Percentiles rank a stretch among this genome's conserved stretches.
These are phyloP conservation scores for Ascochyta lentis DNA, from an alignment of 2,329 filamentous ascomycete genomes.

Conservation along the genomic window DNA sequence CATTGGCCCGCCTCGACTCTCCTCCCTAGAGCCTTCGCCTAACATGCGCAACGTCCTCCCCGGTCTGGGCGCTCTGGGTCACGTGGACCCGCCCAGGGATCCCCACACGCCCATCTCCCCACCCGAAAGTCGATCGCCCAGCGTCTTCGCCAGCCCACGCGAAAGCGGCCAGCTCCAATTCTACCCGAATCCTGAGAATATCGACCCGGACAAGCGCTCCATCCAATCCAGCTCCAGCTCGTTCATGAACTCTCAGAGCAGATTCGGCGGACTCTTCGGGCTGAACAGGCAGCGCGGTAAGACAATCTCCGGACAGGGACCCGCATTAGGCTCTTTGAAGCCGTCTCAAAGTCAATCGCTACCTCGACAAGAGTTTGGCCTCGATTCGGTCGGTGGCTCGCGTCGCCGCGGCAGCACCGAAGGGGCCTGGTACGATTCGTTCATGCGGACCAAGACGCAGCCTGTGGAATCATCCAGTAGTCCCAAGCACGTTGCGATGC, in stretches of 20 bases:
- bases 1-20: slow-evolving; percentile 30
- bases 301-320: slow-evolving; percentile 65
- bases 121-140: slow-evolving; percentile 52
- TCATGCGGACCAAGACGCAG: slow-evolving; percentile 50
- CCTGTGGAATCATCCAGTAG: slow-evolving; percentile 41
- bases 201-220: slow-evolving; percentile 56
- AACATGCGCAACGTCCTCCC: slow-evolving; percentile 45
- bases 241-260: slow-evolving; percentile 55
- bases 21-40: slow-evolving; percentile 37
- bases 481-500: slow-evolving; percentile 48
- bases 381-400: slow-evolving; percentile 58
- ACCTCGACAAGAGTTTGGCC: slow-evolving; percentile 62
- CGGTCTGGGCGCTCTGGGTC: slow-evolving; percentile 52
- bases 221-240: slow-evolving; percentile 59
- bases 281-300: slow-evolving; percentile 67
- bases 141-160: slow-evolving; percentile 56
- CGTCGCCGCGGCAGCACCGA: slow-evolving; percentile 63
- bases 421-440: slow-evolving; percentile 63
- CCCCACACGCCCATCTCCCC: slow-evolving; percentile 54
- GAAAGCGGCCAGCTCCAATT: slow-evolving; percentile 54
- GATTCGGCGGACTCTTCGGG: slow-evolving; percentile 68
- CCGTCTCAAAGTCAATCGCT: slow-evolving; percentile 79
- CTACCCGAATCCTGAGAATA: slow-evolving; percentile 49
- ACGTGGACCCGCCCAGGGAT: slow-evolving; percentile 40
- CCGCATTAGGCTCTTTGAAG: slow-evolving; percentile 72